These are phyloP conservation scores for Salix dunnii DNA, from an alignment of 345 rosid genomes.

Conservation along the genomic window DNA sequence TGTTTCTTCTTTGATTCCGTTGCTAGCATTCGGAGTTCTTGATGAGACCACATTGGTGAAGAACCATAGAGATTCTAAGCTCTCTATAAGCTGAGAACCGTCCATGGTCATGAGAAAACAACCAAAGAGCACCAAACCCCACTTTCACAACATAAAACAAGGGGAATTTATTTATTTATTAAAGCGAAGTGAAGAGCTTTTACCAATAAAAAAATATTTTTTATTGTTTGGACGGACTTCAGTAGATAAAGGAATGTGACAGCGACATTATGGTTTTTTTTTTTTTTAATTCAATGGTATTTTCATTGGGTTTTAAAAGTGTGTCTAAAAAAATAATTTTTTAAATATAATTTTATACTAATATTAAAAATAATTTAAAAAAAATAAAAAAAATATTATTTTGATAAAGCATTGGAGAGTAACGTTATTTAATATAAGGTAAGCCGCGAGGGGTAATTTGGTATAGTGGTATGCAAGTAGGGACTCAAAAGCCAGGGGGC, in stretches of 20 bases:
- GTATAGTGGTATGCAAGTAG: neutral
- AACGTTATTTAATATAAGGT: too few relatives aligned
- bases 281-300: too few relatives aligned
- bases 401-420: too few relatives aligned
- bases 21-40: neutral
- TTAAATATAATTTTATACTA: too few relatives aligned
- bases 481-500: neutral
- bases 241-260: neutral
- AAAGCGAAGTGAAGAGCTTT: neutral
- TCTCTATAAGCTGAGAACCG: conserved; percentile 24
- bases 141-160: neutral
- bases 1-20: conserved; percentile 9
- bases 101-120: conserved; percentile 43
- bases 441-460: conserved; percentile 7
- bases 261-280: neutral
- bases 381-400: too few relatives aligned
- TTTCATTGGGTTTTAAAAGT: too few relatives aligned
- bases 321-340: too few relatives aligned
- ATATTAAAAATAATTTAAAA: too few relatives aligned
- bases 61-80: conserved; percentile 52
- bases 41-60: conserved; percentile 33
- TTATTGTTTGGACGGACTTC: neutral
- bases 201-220: neutral
- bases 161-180: neutral
- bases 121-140: neutral